phyloP scores from a whole-genome alignment of 2,329 filamentous ascomycete species.

The Teratosphaeria pseudoeucalypti region DNA sequence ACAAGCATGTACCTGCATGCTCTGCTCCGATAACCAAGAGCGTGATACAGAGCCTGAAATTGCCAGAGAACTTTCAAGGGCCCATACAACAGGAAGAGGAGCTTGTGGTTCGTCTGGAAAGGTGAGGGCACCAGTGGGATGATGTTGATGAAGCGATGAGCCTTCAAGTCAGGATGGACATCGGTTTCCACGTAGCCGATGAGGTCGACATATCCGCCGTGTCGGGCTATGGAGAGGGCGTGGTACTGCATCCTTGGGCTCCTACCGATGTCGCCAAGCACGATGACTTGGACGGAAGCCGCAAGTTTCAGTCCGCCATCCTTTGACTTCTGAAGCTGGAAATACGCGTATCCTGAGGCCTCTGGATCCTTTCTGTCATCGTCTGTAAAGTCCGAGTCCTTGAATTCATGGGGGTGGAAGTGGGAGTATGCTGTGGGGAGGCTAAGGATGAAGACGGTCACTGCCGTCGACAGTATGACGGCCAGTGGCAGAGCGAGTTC shows the following conservation, averaged over 20 bases:
- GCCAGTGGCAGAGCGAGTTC: constrained; percentile 31
- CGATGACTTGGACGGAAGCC: constrained; percentile 65
- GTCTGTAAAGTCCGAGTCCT: constrained; percentile 19
- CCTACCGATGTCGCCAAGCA: constrained; percentile 87
- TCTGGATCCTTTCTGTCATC: constrained; percentile 16
- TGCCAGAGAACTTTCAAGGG: constrained; percentile 84
- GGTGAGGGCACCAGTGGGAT: constrained; percentile 61
- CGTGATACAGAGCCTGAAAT: constrained; percentile 57
- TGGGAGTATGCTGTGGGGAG: constrained; percentile 44
- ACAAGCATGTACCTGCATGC: constrained; percentile 78
- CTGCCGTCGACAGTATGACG: constrained; percentile 33
- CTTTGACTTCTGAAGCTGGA: constrained; percentile 13
- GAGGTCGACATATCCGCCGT: constrained; percentile 69
- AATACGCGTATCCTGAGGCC: constrained; percentile 24
- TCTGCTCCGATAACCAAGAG: constrained; percentile 63
- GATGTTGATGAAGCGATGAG: constrained; percentile 59
- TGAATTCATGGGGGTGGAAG: constrained; percentile 19
- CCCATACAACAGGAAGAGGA: constrained; percentile 68
- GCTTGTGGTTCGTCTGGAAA: constrained; percentile 54
- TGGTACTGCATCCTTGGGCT: constrained; percentile 99
- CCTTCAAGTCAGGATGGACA: constrained; percentile 64
- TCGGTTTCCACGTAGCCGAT: constrained; percentile 85
- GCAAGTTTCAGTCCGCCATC: constrained; percentile 26
- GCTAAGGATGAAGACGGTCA: constrained; percentile 41
- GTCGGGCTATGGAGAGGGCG: constrained; percentile 78